These are phyloP conservation scores for Cochlearia excelsa DNA, from an alignment of 345 rosid species.

Conservation along the genomic window DNA sequence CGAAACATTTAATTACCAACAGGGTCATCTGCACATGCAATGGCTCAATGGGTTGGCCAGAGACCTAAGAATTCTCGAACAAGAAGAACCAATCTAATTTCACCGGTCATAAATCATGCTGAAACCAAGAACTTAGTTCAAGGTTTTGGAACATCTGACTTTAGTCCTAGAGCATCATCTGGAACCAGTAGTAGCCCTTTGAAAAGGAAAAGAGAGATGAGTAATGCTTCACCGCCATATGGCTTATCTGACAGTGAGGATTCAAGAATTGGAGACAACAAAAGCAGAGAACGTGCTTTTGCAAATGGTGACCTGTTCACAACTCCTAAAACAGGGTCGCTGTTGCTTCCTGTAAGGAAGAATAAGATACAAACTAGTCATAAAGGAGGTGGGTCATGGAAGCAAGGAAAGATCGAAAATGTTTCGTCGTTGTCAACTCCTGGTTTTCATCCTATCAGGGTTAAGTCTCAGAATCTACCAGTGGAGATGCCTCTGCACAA, in stretches of 20 bases:
- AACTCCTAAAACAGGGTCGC: constrained; percentile 52
- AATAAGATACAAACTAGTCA: constrained; percentile 53
- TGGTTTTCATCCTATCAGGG: constrained; percentile 50
- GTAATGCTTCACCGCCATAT: constrained; percentile 59
- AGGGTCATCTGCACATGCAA: constrained; percentile 66
- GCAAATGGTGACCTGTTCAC: too few relatives aligned
- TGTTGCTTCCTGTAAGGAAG: constrained; percentile 51
- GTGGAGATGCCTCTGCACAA: constrained; percentile 59
- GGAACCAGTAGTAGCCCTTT: constrained; percentile 47
- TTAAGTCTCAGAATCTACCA: constrained; percentile 55
- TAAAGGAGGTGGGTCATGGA: constrained; percentile 65
- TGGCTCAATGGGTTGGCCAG: constrained; percentile 95
- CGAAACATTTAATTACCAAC: constrained; percentile 43
- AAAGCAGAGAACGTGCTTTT: constrained; percentile 58
- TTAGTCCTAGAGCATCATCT: constrained; percentile 51
- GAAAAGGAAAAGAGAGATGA: constrained; percentile 58
- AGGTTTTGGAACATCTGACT: constrained; percentile 56
- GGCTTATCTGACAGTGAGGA: constrained; percentile 84
- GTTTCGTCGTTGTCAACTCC: constrained; percentile 52
- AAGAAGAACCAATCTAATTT: constrained; percentile 70
- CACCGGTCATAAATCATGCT: constrained; percentile 59
- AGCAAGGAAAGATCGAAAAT: constrained; percentile 75
- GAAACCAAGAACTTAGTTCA: constrained; percentile 58
- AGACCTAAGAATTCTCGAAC: constrained; percentile 85
- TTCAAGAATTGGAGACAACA: constrained; percentile 73